phyloP scores from a whole-genome alignment of 768 basidiomycete genomes.

The Boletus subcaerulescens region DNA sequence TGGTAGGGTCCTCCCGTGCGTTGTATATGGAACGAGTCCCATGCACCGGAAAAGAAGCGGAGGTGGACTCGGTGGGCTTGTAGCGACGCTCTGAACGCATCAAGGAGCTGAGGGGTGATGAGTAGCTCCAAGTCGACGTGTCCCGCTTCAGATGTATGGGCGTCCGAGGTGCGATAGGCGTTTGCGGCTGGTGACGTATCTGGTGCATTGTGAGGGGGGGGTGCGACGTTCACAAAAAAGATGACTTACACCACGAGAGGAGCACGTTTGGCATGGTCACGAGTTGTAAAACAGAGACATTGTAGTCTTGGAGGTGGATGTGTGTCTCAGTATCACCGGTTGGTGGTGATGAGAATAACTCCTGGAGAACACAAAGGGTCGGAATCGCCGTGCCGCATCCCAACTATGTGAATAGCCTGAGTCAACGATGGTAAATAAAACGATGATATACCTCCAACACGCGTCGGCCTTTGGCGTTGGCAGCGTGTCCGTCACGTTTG shows the following conservation, averaged over 20 bases:
- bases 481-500: slow-evolving; percentile 28
- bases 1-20: slow-evolving; percentile 49
- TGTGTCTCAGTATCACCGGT: slow-evolving; percentile 36
- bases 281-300: slow-evolving; percentile 72
- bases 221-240: neutral
- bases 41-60: slow-evolving; percentile 79
- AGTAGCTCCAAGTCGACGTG: slow-evolving; percentile 50
- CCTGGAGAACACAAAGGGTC: slow-evolving; percentile 65
- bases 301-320: slow-evolving; percentile 91
- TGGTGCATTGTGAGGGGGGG: slow-evolving; percentile 21
- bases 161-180: slow-evolving; percentile 38
- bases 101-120: slow-evolving; percentile 61
- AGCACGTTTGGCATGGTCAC: slow-evolving; percentile 78
- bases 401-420: slow-evolving; percentile 45
- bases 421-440: neutral
- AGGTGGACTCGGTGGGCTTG: slow-evolving; percentile 51
- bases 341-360: slow-evolving; percentile 45
- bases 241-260: slow-evolving; percentile 73
- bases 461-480: slow-evolving; percentile 44
- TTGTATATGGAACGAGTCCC: slow-evolving; percentile 53
- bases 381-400: slow-evolving; percentile 95
- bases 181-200: slow-evolving; percentile 61
- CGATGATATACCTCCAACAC: slow-evolving; percentile 61
- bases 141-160: slow-evolving; percentile 21
- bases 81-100: slow-evolving; percentile 64